These are phyloP conservation scores for Barbarea vulgaris DNA, from an alignment of 345 rosid genomes.

Conservation along the genomic window DNA sequence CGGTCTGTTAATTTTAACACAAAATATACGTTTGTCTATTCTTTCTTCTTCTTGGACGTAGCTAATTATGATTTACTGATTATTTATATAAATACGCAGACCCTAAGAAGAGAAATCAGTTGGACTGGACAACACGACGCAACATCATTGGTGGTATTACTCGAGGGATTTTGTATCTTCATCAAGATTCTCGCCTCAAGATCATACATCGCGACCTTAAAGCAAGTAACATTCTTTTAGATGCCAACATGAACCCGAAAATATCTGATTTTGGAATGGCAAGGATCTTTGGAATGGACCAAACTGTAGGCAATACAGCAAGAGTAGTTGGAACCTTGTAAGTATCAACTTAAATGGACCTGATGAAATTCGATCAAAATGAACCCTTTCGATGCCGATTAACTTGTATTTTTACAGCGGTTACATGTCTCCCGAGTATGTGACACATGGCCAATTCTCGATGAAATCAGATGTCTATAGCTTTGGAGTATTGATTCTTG, in stretches of 20 bases:
- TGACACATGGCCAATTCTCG: too few relatives aligned
- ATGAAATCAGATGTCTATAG: too few relatives aligned
- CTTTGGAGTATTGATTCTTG: too few relatives aligned
- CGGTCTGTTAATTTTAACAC: neutral
- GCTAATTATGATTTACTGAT: neutral
- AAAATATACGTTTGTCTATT: neutral
- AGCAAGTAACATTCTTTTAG: slow-evolving; percentile 27
- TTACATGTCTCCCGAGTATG: too few relatives aligned
- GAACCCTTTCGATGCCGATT: too few relatives aligned
- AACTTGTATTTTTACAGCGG: too few relatives aligned
- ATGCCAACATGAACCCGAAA: slow-evolving; percentile 25
- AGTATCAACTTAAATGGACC: neutral
- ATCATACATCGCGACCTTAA: slow-evolving; percentile 31
- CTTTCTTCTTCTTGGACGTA: neutral
- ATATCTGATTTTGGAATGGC: slow-evolving; percentile 32
- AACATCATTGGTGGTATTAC: slow-evolving; percentile 32
- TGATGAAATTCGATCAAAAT: too few relatives aligned
- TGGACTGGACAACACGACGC: slow-evolving; percentile 29
- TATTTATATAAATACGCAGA: slow-evolving; percentile 32
- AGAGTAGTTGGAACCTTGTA: slow-evolving; percentile 33
- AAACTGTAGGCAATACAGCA: slow-evolving; percentile 22
- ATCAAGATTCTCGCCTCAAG: slow-evolving; percentile 41
- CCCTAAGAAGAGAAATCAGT: slow-evolving; percentile 11
- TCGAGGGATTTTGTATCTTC: slow-evolving; percentile 40
- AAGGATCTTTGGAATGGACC: slow-evolving; percentile 19